Conservation (phyloP, 257 asterid genomes). For the Eucommia ulmoides region DNA sequence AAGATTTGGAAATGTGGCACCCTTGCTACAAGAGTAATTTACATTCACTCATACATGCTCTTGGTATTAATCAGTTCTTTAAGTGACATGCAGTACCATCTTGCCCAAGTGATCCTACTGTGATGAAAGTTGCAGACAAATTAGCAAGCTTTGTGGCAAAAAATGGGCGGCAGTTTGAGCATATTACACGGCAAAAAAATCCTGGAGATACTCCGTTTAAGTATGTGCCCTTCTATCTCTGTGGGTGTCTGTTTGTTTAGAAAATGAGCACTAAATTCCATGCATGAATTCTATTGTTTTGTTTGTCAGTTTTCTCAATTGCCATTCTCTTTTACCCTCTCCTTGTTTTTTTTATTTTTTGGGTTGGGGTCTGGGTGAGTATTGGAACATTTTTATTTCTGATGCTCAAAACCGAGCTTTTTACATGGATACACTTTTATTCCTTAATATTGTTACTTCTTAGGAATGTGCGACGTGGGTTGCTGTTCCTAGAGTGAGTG, state of each 20-base stretch:
- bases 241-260: constrained; percentile 1
- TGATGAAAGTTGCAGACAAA: constrained; percentile 83
- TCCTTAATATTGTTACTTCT: too few relatives aligned
- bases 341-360: too few relatives aligned
- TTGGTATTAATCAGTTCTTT: constrained; percentile 90
- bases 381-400: too few relatives aligned
- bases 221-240: constrained; percentile 30
- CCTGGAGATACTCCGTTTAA: constrained; percentile 96
- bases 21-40: constrained; percentile 83
- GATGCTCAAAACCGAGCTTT: background rate
- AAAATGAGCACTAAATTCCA: too few relatives aligned
- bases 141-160: constrained; percentile 95
- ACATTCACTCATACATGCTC: constrained; percentile 69
- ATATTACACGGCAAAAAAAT: constrained; percentile 77
- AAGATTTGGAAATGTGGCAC: constrained; percentile 77
- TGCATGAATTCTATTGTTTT: too few relatives aligned
- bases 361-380: too few relatives aligned
- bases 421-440: too few relatives aligned
- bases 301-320: too few relatives aligned
- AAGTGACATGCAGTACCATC: constrained; percentile 96
- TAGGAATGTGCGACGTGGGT: too few relatives aligned
- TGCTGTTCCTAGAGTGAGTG: too few relatives aligned
- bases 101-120: constrained; percentile 90
- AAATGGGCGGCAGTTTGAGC: constrained; percentile 90
- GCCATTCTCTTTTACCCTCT: too few relatives aligned